Percentiles rank a stretch among this genome's conserved stretches.
Evolutionary conservation across 2,329 filamentous ascomycete genomes (phyloP).

Genomic region (Monilinia polystroma): DNA sequence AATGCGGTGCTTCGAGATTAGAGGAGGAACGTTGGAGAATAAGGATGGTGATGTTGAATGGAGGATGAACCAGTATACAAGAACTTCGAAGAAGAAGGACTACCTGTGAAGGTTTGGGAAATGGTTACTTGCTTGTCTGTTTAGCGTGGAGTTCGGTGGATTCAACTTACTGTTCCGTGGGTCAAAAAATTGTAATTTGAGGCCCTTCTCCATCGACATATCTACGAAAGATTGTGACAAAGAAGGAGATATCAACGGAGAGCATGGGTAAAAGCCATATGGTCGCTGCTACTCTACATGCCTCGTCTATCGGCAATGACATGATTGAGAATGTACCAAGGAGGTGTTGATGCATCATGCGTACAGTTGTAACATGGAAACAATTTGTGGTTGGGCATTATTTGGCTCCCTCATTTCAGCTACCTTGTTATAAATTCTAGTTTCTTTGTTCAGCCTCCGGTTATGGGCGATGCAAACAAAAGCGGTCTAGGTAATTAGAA

Average conservation of each 20-base stretch:
- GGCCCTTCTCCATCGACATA: constrained; percentile 23
- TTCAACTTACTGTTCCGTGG: constrained; percentile 27
- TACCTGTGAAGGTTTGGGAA: constrained; percentile 62
- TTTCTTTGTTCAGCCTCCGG: constrained; percentile 24
- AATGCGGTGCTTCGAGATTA: constrained; percentile 93
- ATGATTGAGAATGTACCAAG: constrained; percentile 15
- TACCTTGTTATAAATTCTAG: constrained; percentile 19
- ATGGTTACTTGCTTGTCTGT: constrained; percentile 31
- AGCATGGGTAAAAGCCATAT: constrained; percentile 24
- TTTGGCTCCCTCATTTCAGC: constrained; percentile 17
- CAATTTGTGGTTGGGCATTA: background rate
- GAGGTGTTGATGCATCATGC: constrained; percentile 15
- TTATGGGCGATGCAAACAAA: background rate
- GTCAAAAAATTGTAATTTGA: constrained; percentile 18
- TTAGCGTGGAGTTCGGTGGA: constrained; percentile 40
- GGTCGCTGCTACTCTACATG: constrained; percentile 20
- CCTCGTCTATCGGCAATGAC: constrained; percentile 20
- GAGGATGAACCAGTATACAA: constrained; percentile 92
- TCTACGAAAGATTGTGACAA: constrained; percentile 19
- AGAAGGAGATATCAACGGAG: constrained; percentile 17
- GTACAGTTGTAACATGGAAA: background rate
- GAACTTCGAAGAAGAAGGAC: constrained; percentile 93
- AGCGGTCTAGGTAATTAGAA: background rate
- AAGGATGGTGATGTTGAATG: constrained; percentile 96
- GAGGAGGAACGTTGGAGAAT: constrained; percentile 86